Evolutionary conservation across 495 filamentous ascomycete species (phyloP).

Genomic region (Xylaria grammica): DNA sequence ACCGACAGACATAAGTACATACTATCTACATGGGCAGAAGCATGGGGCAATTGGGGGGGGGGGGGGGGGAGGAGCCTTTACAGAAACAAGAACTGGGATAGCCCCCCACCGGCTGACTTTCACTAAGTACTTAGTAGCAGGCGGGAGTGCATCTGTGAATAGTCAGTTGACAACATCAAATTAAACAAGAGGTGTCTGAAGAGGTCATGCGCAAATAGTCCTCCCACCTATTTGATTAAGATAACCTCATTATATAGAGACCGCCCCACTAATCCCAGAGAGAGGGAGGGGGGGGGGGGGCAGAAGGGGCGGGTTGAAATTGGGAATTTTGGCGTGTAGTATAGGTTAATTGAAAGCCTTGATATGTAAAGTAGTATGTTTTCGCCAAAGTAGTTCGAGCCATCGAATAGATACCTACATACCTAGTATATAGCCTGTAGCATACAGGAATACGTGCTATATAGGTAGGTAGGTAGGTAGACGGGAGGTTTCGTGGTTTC

Average conservation of each 20-base stretch:
- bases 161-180: constrained; percentile 24
- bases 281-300: no score
- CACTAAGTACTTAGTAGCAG: not conserved
- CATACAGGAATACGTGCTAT: not conserved
- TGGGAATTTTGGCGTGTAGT: no score
- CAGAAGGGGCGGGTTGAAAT: no score
- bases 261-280: not conserved
- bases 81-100: not conserved
- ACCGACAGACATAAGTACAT: not conserved
- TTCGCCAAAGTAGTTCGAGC: not conserved
- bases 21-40: no score
- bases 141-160: not conserved
- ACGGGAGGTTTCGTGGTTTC: constrained; percentile 10
- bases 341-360: not conserved
- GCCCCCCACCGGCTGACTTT: not conserved
- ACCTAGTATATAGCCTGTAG: no score
- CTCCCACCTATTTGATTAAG: constrained; percentile 8
- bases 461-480: not conserved
- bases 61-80: no score
- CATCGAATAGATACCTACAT: no score
- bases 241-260: not conserved
- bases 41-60: no score
- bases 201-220: constrained; percentile 21
- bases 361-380: not conserved
- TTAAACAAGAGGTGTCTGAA: not conserved